phyloP scores from a whole-genome alignment of 352 stramenopile genomes.

The Blastocystis sp. region DNA sequence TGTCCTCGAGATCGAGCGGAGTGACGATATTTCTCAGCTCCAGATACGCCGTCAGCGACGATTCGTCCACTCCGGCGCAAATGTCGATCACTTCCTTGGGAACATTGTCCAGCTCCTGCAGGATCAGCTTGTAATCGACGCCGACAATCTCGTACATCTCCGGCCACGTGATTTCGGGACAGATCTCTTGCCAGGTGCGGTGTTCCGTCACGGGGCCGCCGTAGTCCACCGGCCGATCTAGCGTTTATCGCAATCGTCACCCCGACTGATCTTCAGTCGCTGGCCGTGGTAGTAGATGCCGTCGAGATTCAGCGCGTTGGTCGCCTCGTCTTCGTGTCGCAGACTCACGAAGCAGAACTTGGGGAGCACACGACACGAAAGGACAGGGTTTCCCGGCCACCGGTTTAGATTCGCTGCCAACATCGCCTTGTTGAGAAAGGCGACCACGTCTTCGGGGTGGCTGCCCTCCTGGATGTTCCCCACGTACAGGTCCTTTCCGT shows the following conservation, averaged over 20 bases:
- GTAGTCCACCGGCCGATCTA: constrained; percentile 46
- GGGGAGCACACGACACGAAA: constrained; percentile 4
- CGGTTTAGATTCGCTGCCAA: not conserved
- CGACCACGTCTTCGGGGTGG: constrained; percentile 17
- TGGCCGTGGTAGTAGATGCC: constrained; percentile 47
- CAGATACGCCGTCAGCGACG: not conserved
- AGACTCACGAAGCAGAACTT: constrained; percentile 53
- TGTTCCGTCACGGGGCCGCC: constrained; percentile 17
- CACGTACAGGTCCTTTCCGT: constrained; percentile 42
- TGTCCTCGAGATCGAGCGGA: not conserved
- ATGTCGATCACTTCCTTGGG: constrained; percentile 1
- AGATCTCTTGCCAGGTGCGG: constrained; percentile 19
- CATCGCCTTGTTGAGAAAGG: constrained; percentile 31
- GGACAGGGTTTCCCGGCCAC: constrained; percentile 20
- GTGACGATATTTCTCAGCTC: constrained; percentile 18
- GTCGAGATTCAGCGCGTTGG: constrained; percentile 10
- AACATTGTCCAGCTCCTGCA: constrained; percentile 12
- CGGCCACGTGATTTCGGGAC: constrained; percentile 5
- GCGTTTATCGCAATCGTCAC: not conserved
- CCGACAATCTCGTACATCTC: constrained; percentile 36
- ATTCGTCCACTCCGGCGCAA: not conserved
- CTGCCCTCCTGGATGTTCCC: constrained; percentile 19
- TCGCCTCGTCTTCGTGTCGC: constrained; percentile 28
- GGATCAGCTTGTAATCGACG: not conserved
- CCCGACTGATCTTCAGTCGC: constrained; percentile 8